Evolutionary conservation across 2,329 filamentous ascomycete genomes (phyloP).

Genomic region (Colletotrichum gigasporum): DNA sequence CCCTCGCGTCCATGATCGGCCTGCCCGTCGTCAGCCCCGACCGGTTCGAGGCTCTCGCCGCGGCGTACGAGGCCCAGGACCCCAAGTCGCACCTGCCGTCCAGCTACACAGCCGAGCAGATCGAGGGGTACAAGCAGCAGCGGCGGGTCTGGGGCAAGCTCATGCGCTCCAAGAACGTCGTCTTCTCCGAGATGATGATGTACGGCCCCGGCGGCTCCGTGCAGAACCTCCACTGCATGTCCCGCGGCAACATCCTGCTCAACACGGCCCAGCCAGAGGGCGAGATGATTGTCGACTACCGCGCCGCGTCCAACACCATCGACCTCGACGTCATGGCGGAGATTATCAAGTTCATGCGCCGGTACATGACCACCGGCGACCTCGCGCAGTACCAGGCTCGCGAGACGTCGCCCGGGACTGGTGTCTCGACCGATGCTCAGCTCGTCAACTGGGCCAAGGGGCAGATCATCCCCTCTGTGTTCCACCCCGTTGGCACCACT

Average conservation of each 20-base stretch:
- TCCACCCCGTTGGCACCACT: constrained; percentile 39
- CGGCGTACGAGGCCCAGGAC: constrained; percentile 31
- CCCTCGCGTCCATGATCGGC: constrained; percentile 36
- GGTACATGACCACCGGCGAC: constrained; percentile 35
- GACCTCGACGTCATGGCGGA: constrained; percentile 38
- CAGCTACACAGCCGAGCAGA: constrained; percentile 33
- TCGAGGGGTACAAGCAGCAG: constrained; percentile 50
- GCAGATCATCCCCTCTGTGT: constrained; percentile 37
- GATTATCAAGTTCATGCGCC: constrained; percentile 37
- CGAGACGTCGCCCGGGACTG: constrained; percentile 35
- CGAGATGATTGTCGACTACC: constrained; percentile 39
- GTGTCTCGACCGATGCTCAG: constrained; percentile 33
- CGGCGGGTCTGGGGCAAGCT: constrained; percentile 39
- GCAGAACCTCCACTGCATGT: constrained; percentile 37
- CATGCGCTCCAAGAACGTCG: constrained; percentile 38
- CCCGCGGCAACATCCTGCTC: constrained; percentile 36
- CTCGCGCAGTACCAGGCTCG: constrained; percentile 35
- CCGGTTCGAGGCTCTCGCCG: constrained; percentile 33
- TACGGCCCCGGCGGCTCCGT: constrained; percentile 35
- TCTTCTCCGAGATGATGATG: constrained; percentile 58
- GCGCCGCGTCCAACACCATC: constrained; percentile 36
- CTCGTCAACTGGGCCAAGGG: constrained; percentile 35
- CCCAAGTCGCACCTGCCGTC: constrained; percentile 34
- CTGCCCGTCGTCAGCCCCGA: constrained; percentile 35
- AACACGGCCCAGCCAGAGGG: constrained; percentile 35